Base-by-base conservation (phyloP, 495 filamentous ascomycete species). In the Penicillium psychrofluorescens region DNA sequence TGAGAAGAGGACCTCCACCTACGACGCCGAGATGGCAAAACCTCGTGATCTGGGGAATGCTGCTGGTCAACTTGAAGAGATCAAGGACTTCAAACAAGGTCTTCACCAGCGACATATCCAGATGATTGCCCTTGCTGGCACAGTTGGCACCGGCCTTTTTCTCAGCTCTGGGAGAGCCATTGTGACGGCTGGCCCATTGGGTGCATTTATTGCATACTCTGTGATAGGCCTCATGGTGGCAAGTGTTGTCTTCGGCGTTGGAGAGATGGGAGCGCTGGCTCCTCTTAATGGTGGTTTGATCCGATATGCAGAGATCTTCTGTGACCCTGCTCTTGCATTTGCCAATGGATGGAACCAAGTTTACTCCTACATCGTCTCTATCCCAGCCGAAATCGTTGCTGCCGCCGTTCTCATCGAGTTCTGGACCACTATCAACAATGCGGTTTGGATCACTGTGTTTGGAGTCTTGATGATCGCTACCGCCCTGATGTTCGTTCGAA, bases 141-240 rank as follows among this genome's bases (percentile, higher is more conserved):
- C 66, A 6, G 56, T 70, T 11, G 64, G 63, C 35, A 50, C 51
- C 11, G 55, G 58, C 32, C 46, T 62, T 6, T 62, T 62, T 22
- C 48, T 64, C 34, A 49, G 49, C 43, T 83, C 78, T 29, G 79
- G 80, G 35, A 61, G 70, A 35, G 74, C 77, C 12, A 72, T 84
- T 38, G 72, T 75, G 15, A 60, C 66, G 41, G 76, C 74, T 44
- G 81, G 81, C 2, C 86, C 86, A 27, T 77, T 65, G 8, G 72
- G 80, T 8, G 50, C 53, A 5, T 53, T 65, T 43, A 37, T 65
- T 16, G 59, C 49, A 8, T 66, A 63, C 31, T 31, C 49, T 4
- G 37, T 61, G 6, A 50, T 61, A 15, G 60, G 62, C 9, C 33
- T 55, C 29, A 36, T 44, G 4, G 45, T 52, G 4, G 35, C 43